Percentiles rank a stretch among this genome's conserved stretches.
These are phyloP conservation scores for Talaromyces funiculosus DNA, from an alignment of 2,329 filamentous ascomycete genomes.

Conservation along the genomic window DNA sequence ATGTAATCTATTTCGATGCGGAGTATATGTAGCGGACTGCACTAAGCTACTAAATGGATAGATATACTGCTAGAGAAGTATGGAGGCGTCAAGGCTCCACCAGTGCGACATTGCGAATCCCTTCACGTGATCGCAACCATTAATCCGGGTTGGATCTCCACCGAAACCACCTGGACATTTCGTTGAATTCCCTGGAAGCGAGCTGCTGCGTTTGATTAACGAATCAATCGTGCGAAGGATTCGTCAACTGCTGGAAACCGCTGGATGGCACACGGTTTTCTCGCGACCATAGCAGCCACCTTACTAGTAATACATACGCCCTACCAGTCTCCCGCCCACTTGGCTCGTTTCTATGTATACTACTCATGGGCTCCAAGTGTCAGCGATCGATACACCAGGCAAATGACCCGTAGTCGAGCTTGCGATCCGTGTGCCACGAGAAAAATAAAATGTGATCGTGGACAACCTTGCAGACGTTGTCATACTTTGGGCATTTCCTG, in stretches of 20 bases:
- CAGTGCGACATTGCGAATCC: neutral
- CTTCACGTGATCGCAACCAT: slow-evolving; percentile 5
- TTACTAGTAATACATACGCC: neutral
- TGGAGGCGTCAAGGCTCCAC: neutral
- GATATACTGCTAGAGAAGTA: neutral
- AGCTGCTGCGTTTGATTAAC: neutral
- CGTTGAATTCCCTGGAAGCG: neutral
- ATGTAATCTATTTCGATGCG: too few relatives aligned
- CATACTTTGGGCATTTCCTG: slow-evolving; percentile 12
- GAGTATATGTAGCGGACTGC: neutral
- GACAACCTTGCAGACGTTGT: slow-evolving; percentile 11
- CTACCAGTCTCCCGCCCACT: neutral
- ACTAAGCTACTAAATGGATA: neutral
- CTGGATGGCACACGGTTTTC: neutral
- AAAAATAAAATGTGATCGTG: slow-evolving; percentile 15
- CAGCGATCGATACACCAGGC: slow-evolving; percentile 10
- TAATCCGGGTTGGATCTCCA: neutral
- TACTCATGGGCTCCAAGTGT: slow-evolving; percentile 13
- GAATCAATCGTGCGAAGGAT: neutral
- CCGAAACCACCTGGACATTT: slow-evolving; percentile 1
- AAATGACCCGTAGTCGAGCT: slow-evolving; percentile 15
- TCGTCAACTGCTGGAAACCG: neutral
- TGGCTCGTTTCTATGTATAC: slow-evolving; percentile 13
- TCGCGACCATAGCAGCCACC: neutral
- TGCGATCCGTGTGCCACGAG: slow-evolving; percentile 15